Percentiles rank a stretch among this genome's conserved stretches.
These are phyloP conservation scores for Cutaneotrichosporon sp. DNA, from an alignment of 1,284 basidiomycete genomes.

Conservation along the genomic window DNA sequence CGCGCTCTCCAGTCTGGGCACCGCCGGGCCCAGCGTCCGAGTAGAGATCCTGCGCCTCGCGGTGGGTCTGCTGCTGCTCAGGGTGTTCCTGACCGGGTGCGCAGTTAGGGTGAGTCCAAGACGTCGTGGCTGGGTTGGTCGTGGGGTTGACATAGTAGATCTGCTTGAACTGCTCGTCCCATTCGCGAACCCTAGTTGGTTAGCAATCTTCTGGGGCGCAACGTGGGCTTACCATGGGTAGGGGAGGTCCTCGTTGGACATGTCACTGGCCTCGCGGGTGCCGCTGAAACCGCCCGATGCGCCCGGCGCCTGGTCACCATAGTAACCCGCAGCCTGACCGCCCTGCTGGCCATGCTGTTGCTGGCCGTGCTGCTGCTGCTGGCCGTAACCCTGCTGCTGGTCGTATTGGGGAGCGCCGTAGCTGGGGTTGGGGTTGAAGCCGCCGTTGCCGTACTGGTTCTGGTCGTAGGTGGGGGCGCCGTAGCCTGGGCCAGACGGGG, in stretches of 20 bases:
- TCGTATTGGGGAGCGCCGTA: slow-evolving; percentile 1
- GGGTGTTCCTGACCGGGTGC: slow-evolving; percentile 31
- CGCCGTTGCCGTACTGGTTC: slow-evolving; percentile 1
- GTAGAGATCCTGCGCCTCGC: slow-evolving; percentile 16
- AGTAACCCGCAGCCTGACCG: neutral
- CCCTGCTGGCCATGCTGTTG: slow-evolving; percentile 7
- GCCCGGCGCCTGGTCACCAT: slow-evolving; percentile 9
- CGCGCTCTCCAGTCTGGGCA: slow-evolving; percentile 22
- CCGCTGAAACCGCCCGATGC: neutral
- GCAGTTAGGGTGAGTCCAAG: slow-evolving; percentile 35
- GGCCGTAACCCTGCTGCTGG: slow-evolving; percentile 3
- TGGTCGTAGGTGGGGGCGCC: neutral
- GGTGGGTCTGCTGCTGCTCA: slow-evolving; percentile 27
- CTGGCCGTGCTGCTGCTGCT: neutral
- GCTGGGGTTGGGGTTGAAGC: slow-evolving; percentile 6
- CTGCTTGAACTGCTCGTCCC: slow-evolving; percentile 36
- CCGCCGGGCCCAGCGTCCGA: slow-evolving; percentile 22
- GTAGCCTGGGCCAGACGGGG: neutral
- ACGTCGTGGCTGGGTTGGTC: slow-evolving; percentile 34
- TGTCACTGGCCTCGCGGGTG: slow-evolving; percentile 1
- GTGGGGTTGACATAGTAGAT: slow-evolving; percentile 43
- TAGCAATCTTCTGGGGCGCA: neutral
- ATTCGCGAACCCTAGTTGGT: slow-evolving; percentile 27
- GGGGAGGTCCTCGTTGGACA: slow-evolving; percentile 18
- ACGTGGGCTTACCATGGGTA: slow-evolving; percentile 15